Base-by-base conservation (phyloP, 768 basidiomycete genomes). In the Filobasidium floriforme region DNA sequence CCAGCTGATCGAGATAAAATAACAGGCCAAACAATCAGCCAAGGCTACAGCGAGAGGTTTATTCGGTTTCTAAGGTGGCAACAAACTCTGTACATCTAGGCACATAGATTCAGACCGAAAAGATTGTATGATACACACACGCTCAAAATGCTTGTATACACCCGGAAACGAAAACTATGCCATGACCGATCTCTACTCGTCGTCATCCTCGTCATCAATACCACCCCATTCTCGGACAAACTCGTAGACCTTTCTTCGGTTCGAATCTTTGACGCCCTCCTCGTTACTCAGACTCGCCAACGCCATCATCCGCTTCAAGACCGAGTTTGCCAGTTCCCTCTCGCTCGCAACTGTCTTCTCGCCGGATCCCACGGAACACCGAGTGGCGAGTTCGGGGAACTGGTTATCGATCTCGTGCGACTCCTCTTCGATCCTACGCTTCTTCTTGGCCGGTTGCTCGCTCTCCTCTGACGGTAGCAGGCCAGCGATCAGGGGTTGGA, bases 161-260 rank as follows among this genome's bases (percentile, higher is more conserved):
- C 46, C 46, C 15, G 12, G 46, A 15, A 49, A 15, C 5, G 22
- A 22, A 10, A 49, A 15, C 15, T 49, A 49, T 49, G 32, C 9
- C 9, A 37, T 37, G 32, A 37, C 32, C 9, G 5, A 12, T 19
- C 46, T 37, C 41, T 62, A 44, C 37, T 67, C 60, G 49, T 70
- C 69, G 15, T 70, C 65, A 15, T 74, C 70, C 28, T 78, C 76
- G 41, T 76, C 76, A 54, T 78, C 79, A 43, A 73, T 76, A n/a
- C 74, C 77, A n/a, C 73, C 77, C 46, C 72, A 68, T 55, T 79
- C 84, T 77, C 87, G 88, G 85, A 89, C 94, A 29, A 92, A 77
- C 6, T 82, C 82, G 75, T 92, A 94, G 80, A 97, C 83, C 81
- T 85, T 90, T 77, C 89, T 81, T 71, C 92, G 83, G 77, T 88